A percentile compares a stretch with the other conserved stretches of the same genome.
These are phyloP conservation scores for rapeseed (Brassica napus) DNA, from an alignment of 345 rosid species.

Conservation along the genomic window Da-Ae NC_063434.1:23008001-23008500, in stretches of 20 bases:
- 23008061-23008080: too few species aligned
- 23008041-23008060: too few species aligned
- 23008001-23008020: too few species aligned
- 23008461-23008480: background rate
- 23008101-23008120: too few species aligned
- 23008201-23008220: background rate
- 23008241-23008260: background rate
- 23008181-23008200: background rate
- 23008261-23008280: background rate
- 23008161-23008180: background rate
- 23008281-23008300: slow-evolving; percentile 26
- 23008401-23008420: background rate
- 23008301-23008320: background rate
- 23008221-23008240: background rate
- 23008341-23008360: slow-evolving; percentile 8
- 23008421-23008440: slow-evolving; percentile 7
- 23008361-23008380: slow-evolving; percentile 15
- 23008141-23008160: too few species aligned
- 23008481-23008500: background rate
- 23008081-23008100: too few species aligned
- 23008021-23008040: too few species aligned
- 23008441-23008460: background rate
- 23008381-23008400: slow-evolving; percentile 29
- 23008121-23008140: too few species aligned
- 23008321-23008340: background rate